Evolutionary conservation across 345 rosid genomes (phyloP).

Genomic region (Melaleuca quinquenervia): DNA sequence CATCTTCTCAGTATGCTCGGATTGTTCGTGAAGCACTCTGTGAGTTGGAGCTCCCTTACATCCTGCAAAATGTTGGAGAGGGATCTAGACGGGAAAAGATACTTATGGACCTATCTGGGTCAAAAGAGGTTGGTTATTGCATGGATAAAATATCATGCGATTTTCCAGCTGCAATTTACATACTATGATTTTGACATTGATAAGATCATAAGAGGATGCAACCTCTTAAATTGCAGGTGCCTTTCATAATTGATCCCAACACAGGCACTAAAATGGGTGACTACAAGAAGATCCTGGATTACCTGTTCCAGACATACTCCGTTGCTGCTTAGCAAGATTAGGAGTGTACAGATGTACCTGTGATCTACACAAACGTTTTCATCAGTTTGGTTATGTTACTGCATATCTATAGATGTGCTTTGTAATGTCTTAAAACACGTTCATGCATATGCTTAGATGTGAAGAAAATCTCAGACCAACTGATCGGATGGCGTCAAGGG

Average conservation of each 20-base stretch:
- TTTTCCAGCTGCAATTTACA: neutral
- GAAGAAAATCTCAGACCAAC: neutral
- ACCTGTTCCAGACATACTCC: constrained; percentile 61
- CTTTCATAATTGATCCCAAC: constrained; percentile 67
- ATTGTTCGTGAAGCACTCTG: constrained; percentile 81
- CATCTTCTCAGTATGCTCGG: constrained; percentile 41
- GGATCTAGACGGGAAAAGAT: constrained; percentile 37
- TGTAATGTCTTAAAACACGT: neutral
- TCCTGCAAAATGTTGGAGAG: constrained; percentile 63
- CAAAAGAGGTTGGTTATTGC: constrained; percentile 35
- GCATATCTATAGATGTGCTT: neutral
- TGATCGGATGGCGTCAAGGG: neutral
- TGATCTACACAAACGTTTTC: neutral
- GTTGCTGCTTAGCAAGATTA: neutral
- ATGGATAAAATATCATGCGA: neutral
- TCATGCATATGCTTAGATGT: neutral
- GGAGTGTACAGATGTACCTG: neutral
- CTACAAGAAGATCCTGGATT: constrained; percentile 47
- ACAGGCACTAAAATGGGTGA: constrained; percentile 50
- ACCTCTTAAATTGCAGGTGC: constrained; percentile 27
- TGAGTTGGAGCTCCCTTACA: constrained; percentile 73
- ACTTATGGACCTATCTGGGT: constrained; percentile 50
- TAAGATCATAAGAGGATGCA: neutral
- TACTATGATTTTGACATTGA: neutral
- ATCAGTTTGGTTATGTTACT: neutral